Conservation (phyloP, 2,329 filamentous ascomycete genomes). For the Knufia fluminis region DNA sequence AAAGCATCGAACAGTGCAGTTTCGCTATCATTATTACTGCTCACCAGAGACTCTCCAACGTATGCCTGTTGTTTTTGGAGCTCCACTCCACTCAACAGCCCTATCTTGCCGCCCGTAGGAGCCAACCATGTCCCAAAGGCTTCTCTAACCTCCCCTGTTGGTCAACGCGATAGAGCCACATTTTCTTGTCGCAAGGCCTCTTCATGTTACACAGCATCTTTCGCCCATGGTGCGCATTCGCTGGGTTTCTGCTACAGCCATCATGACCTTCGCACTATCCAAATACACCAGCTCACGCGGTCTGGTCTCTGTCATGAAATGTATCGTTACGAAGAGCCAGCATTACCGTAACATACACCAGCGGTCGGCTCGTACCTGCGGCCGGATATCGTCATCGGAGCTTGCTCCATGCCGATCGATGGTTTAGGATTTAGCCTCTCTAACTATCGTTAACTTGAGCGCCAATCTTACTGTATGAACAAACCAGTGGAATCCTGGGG, state of each 20-base stretch:
- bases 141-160: slow-evolving; percentile 10
- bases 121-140: slow-evolving; percentile 11
- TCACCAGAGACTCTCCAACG: no score
- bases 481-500: slow-evolving; percentile 3
- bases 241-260: slow-evolving; percentile 3
- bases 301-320: neutral
- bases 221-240: slow-evolving; percentile 1
- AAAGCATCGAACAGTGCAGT: slow-evolving; percentile 9
- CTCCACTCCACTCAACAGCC: slow-evolving; percentile 3
- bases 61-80: slow-evolving; percentile 1
- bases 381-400: neutral
- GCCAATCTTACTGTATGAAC: slow-evolving; percentile 4
- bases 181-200: neutral
- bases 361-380: neutral
- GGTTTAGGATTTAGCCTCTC: slow-evolving; percentile 5
- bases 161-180: slow-evolving; percentile 4
- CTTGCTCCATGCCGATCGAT: slow-evolving; percentile 1
- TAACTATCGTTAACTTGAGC: slow-evolving; percentile 7
- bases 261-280: neutral
- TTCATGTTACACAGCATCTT: slow-evolving; percentile 4
- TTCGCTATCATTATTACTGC: no score
- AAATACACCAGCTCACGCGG: neutral
- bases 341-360: slow-evolving; percentile 4
- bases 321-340: neutral
- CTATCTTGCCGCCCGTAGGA: slow-evolving; percentile 7